phyloP scores from a whole-genome alignment of 2,329 filamentous ascomycete genomes.

The Parastagonospora nodorum region DNA sequence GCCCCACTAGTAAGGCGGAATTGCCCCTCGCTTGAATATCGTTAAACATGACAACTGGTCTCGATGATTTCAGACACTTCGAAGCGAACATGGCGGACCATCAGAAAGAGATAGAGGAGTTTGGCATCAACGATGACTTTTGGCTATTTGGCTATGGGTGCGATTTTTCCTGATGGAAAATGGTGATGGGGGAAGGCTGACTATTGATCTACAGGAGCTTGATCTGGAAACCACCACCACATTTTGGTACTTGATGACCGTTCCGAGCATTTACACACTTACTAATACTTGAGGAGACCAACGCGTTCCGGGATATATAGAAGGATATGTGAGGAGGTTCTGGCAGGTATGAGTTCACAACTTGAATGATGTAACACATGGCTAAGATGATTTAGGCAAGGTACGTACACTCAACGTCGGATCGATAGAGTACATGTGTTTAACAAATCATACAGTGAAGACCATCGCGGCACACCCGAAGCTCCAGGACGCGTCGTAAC shows the following conservation, averaged over 20 bases:
- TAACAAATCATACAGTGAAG: constrained; percentile 65
- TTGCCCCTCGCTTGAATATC: not conserved
- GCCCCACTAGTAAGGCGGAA: constrained; percentile 6
- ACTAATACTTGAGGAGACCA: constrained; percentile 62
- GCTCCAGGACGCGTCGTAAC: constrained; percentile 91
- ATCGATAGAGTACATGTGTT: not conserved
- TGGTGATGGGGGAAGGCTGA: not conserved
- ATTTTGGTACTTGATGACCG: constrained; percentile 70
- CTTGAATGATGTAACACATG: not conserved
- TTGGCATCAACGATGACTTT: constrained; percentile 66
- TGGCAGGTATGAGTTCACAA: constrained; percentile 77
- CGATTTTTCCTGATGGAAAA: constrained; percentile 23
- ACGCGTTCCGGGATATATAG: constrained; percentile 86
- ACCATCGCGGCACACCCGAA: constrained; percentile 90
- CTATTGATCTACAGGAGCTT: constrained; percentile 67
- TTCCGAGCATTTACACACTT: not conserved
- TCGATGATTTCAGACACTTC: not conserved
- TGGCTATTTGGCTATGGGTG: constrained; percentile 99
- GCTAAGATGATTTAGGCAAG: constrained; percentile 41
- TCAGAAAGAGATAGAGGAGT: constrained; percentile 36
- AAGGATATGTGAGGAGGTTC: constrained; percentile 91
- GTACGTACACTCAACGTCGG: constrained; percentile 20
- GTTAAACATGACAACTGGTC: not conserved
- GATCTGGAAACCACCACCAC: constrained; percentile 97
- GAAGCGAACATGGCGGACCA: constrained; percentile 30